Evolutionary conservation across 2,329 filamentous ascomycete genomes (phyloP), one percentile per base, ranked within the genome.

Genomic region (Drechslerella stenobrocha): DNA sequence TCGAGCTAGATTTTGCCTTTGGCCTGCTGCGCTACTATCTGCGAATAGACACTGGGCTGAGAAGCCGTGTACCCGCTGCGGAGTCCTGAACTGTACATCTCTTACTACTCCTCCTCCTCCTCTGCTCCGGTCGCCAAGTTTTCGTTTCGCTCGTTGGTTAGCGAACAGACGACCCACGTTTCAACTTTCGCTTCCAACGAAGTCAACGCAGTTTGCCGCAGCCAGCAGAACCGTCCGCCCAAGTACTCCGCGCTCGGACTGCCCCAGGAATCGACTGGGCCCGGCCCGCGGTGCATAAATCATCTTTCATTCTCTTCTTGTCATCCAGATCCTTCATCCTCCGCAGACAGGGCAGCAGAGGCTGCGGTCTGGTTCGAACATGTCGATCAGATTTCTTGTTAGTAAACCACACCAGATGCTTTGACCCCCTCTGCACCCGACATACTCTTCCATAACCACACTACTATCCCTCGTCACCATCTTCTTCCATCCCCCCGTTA

Each of bases 311-410:
- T 20, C 44, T 44, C 46, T 42, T 30, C 11, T 32, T 50, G 26
- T 42, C 32, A 15, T 15, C 50, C 44, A 44, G 53, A 58, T 58
- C 53, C 53, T 53, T 40, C 48, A 50, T 40, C 20, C 34, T 55
- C 48, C 46, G 26, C 53, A 47, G 48, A 58, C 35, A 32, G 30
- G 55, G 48, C 53, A 40, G 63, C 53, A 50, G 47, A 60, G 48
- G 51, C 63, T 58, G 63, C 50, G 50, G 46, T 45, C 50, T 56
- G 63, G 50, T 52, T 56, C 53, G 63, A 67, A 60, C 24, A 67
- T 67, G 63, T 67, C 63, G 48, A 67, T 67, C 55, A 53, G 63
- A 58, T 67, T 67, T 52, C 55, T 67, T 60, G 63, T 67, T 51
- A 67, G 63, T 67, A 67, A 42, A 52, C 53, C 63, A 67, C 47